Conservation (phyloP, 1,139 yeast species). For the Yamadazyma friedrichii region DNA sequence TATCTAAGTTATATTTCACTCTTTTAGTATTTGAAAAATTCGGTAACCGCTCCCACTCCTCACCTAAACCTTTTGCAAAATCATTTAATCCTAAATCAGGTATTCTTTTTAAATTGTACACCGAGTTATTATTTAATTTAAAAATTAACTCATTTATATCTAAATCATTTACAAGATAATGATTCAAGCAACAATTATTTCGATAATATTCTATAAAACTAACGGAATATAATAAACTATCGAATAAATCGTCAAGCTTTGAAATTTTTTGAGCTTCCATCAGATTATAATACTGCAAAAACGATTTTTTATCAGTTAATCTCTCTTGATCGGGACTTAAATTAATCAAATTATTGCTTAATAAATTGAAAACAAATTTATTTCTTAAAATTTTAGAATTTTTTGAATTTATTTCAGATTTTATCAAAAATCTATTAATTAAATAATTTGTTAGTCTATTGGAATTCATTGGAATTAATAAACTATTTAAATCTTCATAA, state of each 20-base stretch:
- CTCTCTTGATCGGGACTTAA: conserved; percentile 3
- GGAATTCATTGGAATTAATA: conserved; percentile 34
- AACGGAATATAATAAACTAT: conserved; percentile 35
- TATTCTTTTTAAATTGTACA: conserved; percentile 3
- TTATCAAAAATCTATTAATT: conserved; percentile 32
- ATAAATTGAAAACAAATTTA: conserved; percentile 9
- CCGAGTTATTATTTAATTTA: conserved; percentile 6
- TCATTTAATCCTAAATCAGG: conserved; percentile 12
- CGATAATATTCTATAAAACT: conserved; percentile 21
- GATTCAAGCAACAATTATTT: conserved; percentile 16
- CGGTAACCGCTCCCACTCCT: conserved; percentile 1
- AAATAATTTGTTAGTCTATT: conserved; percentile 37
- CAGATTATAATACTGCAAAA: conserved; percentile 14
- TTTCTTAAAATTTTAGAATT: conserved; percentile 21
- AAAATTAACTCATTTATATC: conserved; percentile 15
- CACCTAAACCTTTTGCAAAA: conserved; percentile 4
- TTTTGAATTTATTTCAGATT: conserved; percentile 17
- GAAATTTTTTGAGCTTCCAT: conserved; percentile 3
- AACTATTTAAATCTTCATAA: conserved; percentile 5
- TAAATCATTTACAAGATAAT: conserved; percentile 12
- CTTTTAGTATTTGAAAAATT: background rate
- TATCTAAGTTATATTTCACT: background rate
- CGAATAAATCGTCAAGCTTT: conserved; percentile 43
- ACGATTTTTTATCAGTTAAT: conserved; percentile 4
- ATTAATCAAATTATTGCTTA: conserved; percentile 6